Base-by-base conservation (phyloP, 441 rosid genomes). In the Biscutella auriculata region DNA sequence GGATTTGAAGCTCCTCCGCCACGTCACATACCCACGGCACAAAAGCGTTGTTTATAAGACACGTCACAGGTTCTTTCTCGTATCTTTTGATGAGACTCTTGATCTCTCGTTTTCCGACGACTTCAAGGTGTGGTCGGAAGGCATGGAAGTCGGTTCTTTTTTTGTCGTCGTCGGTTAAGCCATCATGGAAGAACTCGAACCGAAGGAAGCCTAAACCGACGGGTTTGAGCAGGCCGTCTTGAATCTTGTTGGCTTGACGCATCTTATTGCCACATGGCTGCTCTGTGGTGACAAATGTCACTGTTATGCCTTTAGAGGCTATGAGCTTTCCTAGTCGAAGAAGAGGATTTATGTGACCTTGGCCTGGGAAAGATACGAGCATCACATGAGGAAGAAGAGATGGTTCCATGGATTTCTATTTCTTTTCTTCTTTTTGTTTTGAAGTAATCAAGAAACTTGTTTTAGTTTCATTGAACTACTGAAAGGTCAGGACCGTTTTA, bases 21-120 rank as follows among this genome's bases (percentile, higher is more conserved):
- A 84, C 81, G 45, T 82, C 88, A 0, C 84, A 77, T n/a, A 76
- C 90, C 93, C 93, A 87, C 0, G 90, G 85, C 6, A 85, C 71
- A 67, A 74, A 87, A 12, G 90, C 81, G 60, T 82, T 82, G 65
- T 74, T 82, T 50, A 84, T 75, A 4, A 84, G 66, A 73, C 88
- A 87, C 12, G 74, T 77, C 33, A 87, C 74, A 0, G 93, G 90
- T 8, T 78, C 60, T 21, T 75, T 73, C 0, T 73, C 68, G 58
- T 73, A 57, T 67, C 30, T 68, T 34, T 19, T 27, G n/a, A 79
- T 47, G 67, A 80, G 74, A 11, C 62, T 36, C 3, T 76, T 73
- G 57, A 81, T 69, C 25, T 55, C 65, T 23, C 41, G 53, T 66
- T 67, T 79, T 3, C 79, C 84, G 1, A 59, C 70, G 5, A 47